Percentiles rank a stretch among this genome's conserved stretches.
Evolutionary conservation across 306 rosid species (phyloP).

Genomic region (Gastrolobium villosum): DNA sequence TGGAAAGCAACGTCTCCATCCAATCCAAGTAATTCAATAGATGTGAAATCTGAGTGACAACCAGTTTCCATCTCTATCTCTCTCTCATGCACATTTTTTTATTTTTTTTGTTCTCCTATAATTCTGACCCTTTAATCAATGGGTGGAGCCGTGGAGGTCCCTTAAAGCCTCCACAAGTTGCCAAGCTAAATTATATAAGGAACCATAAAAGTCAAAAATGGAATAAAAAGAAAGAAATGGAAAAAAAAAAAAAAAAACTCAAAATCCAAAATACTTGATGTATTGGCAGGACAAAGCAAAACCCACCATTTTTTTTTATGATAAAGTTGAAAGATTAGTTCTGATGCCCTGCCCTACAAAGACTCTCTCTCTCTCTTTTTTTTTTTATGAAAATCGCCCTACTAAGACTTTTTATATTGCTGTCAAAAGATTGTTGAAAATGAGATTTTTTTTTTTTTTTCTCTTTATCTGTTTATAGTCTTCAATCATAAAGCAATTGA

Average conservation of each 20-base stretch:
- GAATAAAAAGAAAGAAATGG: constrained; percentile 27
- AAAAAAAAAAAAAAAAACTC: neutral
- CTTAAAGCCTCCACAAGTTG: neutral
- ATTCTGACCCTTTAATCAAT: constrained; percentile 23
- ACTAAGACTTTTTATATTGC: constrained; percentile 30
- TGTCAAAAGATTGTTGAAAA: constrained; percentile 63
- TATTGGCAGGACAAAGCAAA: constrained; percentile 32
- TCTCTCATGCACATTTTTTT: neutral
- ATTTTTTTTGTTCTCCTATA: constrained; percentile 28
- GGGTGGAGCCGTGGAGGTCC: neutral
- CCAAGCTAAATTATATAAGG: neutral
- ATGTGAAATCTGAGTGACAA: constrained; percentile 44
- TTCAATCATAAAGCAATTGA: constrained; percentile 86
- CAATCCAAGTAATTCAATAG: neutral
- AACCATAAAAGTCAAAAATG: constrained; percentile 51
- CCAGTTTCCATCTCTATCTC: constrained; percentile 18
- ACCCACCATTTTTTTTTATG: constrained; percentile 36
- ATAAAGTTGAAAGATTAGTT: constrained; percentile 35
- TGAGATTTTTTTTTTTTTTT: constrained; percentile 45
- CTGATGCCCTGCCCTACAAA: constrained; percentile 47
- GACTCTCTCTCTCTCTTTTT: no score
- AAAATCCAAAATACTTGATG: constrained; percentile 30
- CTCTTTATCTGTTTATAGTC: constrained; percentile 46
- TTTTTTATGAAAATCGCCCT: constrained; percentile 10
- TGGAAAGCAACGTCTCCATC: neutral